These are phyloP conservation scores for Stentor coeruleus DNA, from an alignment of 73 alveolate species.

Conservation along the genomic window DNA sequence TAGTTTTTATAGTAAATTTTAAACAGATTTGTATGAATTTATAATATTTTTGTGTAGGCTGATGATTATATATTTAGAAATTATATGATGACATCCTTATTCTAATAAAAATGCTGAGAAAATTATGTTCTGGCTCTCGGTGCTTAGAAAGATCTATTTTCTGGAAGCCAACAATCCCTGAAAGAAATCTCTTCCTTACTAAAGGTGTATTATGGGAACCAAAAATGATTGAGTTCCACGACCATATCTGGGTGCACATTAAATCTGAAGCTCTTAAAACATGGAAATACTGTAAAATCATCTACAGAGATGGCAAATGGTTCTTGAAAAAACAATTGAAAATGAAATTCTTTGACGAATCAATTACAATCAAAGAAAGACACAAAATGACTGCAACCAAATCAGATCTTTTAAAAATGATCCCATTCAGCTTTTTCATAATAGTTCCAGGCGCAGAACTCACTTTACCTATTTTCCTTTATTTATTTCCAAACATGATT, in stretches of 20 bases:
- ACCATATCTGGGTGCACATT: background rate
- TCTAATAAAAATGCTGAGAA: no score
- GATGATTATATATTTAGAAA: no score
- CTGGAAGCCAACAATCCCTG: no score
- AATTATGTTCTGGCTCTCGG: no score
- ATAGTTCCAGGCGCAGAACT: constrained; percentile 84
- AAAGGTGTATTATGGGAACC: no score
- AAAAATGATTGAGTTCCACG: no score
- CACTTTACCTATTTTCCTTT: constrained; percentile 76
- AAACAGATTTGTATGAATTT: no score
- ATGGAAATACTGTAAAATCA: background rate
- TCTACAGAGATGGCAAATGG: constrained; percentile 12
- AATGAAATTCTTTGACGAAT: background rate
- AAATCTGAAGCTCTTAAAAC: constrained; percentile 10
- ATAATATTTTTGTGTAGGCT: no score
- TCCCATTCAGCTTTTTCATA: constrained; percentile 81
- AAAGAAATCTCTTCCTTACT: no score
- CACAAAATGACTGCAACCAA: constrained; percentile 35
- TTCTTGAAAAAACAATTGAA: background rate
- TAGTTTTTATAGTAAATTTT: no score
- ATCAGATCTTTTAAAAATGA: constrained; percentile 71
- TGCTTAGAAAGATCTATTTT: no score
- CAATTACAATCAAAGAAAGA: constrained; percentile 17
- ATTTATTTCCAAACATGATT: constrained; percentile 81
- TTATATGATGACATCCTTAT: no score